Evolutionary conservation across 2,329 filamentous ascomycete species (phyloP).

Genomic region (Apiospora phragmitis): DNA sequence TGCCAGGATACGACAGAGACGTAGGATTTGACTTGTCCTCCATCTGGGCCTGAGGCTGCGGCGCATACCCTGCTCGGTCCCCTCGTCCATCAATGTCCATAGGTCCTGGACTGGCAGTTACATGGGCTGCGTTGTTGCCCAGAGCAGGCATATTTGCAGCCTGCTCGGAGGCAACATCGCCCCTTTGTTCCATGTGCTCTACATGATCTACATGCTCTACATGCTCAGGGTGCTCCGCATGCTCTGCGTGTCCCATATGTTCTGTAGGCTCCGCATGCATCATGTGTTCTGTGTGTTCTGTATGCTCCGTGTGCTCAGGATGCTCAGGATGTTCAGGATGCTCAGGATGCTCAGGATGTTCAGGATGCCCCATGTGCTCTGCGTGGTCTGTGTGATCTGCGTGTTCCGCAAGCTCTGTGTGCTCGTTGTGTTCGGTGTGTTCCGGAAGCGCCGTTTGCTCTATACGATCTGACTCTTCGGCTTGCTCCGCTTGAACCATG

Average conservation of each 20-base stretch:
- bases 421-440: neutral
- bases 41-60: slow-evolving; percentile 46
- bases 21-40: slow-evolving; percentile 49
- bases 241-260: slow-evolving; percentile 22
- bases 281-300: neutral
- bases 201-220: slow-evolving; percentile 31
- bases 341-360: neutral
- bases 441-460: neutral
- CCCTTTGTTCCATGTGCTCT: slow-evolving; percentile 30
- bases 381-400: neutral
- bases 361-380: neutral
- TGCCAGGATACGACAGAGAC: slow-evolving; percentile 57
- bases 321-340: neutral
- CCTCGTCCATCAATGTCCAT: slow-evolving; percentile 55
- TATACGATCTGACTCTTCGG: neutral
- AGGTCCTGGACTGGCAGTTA: slow-evolving; percentile 52
- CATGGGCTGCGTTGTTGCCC: slow-evolving; percentile 37
- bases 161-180: slow-evolving; percentile 47
- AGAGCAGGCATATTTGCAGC: slow-evolving; percentile 41
- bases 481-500: neutral
- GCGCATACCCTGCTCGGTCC: slow-evolving; percentile 35
- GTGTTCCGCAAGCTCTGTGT: neutral
- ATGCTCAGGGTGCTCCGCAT: slow-evolving; percentile 21
- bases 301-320: neutral
- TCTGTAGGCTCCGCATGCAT: slow-evolving; percentile 24